Conservation (phyloP, 306 rosid genomes). For the Leucaena leucocephala region DNA sequence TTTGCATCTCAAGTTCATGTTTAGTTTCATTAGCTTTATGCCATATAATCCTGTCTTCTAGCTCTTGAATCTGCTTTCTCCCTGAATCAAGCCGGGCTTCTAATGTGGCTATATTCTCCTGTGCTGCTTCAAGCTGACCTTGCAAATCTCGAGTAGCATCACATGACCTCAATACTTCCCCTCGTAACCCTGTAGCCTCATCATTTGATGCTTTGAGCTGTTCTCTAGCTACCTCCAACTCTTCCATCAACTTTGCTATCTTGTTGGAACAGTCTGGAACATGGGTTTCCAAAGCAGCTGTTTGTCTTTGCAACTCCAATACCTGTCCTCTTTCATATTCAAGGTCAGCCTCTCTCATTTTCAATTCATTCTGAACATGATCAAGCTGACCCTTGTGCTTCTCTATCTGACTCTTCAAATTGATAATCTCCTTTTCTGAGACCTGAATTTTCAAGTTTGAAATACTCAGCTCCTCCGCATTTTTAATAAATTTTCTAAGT, state of each 20-base stretch:
- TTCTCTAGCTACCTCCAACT: constrained; percentile 46
- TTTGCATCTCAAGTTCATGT: constrained; percentile 47
- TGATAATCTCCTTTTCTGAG: constrained; percentile 46
- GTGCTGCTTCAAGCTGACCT: constrained; percentile 46
- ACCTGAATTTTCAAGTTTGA: constrained; percentile 47
- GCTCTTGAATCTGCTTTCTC: constrained; percentile 43
- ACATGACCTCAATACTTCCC: constrained; percentile 43
- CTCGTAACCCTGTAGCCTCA: constrained; percentile 46
- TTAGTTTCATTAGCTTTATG: constrained; percentile 38
- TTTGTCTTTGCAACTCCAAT: constrained; percentile 49
- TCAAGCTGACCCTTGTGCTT: constrained; percentile 42
- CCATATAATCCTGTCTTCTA: constrained; percentile 48
- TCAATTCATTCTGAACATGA: constrained; percentile 35
- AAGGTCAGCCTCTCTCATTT: constrained; percentile 54
- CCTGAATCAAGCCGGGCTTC: constrained; percentile 45
- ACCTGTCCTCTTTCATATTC: constrained; percentile 48
- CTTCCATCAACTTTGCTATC: constrained; percentile 50
- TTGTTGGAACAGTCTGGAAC: constrained; percentile 47
- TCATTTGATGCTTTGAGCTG: constrained; percentile 49
- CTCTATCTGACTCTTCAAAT: constrained; percentile 44
- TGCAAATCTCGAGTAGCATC: constrained; percentile 43
- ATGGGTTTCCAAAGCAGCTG: constrained; percentile 44
- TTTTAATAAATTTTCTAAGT: constrained; percentile 36
- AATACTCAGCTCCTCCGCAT: constrained; percentile 51
- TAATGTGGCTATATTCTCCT: constrained; percentile 36